Evolutionary conservation across 306 rosid species (phyloP), one percentile per base, ranked within the genome.

Genomic region (Casuarina cunninghamiana): DNA sequence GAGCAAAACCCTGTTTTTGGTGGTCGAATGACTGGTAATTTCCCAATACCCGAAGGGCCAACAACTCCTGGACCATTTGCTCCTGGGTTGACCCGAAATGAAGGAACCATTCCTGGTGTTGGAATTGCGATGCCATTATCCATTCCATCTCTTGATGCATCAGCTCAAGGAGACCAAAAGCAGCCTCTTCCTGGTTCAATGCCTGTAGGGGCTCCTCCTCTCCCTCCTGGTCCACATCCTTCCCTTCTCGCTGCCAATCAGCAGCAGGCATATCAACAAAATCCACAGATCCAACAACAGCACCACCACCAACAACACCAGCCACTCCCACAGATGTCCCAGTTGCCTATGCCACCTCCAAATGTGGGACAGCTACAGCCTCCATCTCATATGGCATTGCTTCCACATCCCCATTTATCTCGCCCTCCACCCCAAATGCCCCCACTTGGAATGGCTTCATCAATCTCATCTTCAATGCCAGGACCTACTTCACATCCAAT

Each of bases 171-270:
- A 73, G 97, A 92, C 43, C 92, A 86, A 74, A 92, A 91, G 79
- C 98, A 92, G 72, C 79, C 96, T 74, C 95, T 87, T 84, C 89
- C 88, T 41, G 88, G 75, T 62, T 86, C 97, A n/a, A 83, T 88
- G 86, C 86, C 88, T 26, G 72, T 88, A 82, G 96, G 93, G 61
- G 96, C 97, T 69, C 98, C 98, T 71, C 97, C 97, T 84, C 97
- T 95, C 55, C 98, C 98, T 41, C 97, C 98, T 32, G 98, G 98
- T 75, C 98, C 98, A 37, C 98, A 95, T 81, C 98, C 98, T 49
- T 95, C 97, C 72, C 97, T 94, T 82, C 96, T 95, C 66, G 88
- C 84, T 74, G 78, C 83, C 73, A 95, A 91, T 78, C 98, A 95
- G 86, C 98, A 95, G 78, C 97, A 88, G 75, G 84, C 87, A 54